These are phyloP conservation scores for Trametes versicolor DNA, from an alignment of 1,284 basidiomycete genomes.

Conservation along the genomic window DNA sequence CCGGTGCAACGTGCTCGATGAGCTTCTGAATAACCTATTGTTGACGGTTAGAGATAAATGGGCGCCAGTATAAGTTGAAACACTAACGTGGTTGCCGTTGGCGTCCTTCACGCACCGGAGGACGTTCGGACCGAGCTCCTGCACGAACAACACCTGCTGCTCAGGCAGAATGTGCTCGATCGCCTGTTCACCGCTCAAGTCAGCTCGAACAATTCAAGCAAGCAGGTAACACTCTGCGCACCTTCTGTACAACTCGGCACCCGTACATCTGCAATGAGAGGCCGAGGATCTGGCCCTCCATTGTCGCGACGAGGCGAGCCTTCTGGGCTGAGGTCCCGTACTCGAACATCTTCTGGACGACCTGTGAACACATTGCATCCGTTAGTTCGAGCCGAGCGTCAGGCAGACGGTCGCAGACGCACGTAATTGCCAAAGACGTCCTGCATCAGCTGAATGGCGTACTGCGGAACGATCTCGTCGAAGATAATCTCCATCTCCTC, in stretches of 20 bases:
- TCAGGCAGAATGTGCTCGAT: constrained; percentile 84
- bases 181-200: constrained; percentile 59
- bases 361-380: constrained; percentile 60
- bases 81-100: constrained; percentile 93
- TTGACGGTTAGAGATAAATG: constrained; percentile 9
- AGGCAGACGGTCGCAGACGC: constrained; percentile 40
- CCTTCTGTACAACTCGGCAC: constrained; percentile 92
- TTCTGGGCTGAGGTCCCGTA: constrained; percentile 85
- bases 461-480: constrained; percentile 87
- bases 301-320: constrained; percentile 73
- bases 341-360: constrained; percentile 96
- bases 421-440: constrained; percentile 99
- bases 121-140: constrained; percentile 85
- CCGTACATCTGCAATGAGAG: constrained; percentile 96
- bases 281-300: constrained; percentile 84
- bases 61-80: background rate
- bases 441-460: constrained; percentile 84
- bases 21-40: constrained; percentile 83
- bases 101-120: constrained; percentile 92
- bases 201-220: constrained; percentile 17
- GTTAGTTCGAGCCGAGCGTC: constrained; percentile 18
- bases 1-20: constrained; percentile 82
- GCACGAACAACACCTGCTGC: constrained; percentile 80
- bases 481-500: constrained; percentile 90
- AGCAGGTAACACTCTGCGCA: constrained; percentile 40